These are phyloP conservation scores for Phytopythium cucurbitacearum DNA, from an alignment of 352 stramenopile species.

Conservation along the genomic window DNA sequence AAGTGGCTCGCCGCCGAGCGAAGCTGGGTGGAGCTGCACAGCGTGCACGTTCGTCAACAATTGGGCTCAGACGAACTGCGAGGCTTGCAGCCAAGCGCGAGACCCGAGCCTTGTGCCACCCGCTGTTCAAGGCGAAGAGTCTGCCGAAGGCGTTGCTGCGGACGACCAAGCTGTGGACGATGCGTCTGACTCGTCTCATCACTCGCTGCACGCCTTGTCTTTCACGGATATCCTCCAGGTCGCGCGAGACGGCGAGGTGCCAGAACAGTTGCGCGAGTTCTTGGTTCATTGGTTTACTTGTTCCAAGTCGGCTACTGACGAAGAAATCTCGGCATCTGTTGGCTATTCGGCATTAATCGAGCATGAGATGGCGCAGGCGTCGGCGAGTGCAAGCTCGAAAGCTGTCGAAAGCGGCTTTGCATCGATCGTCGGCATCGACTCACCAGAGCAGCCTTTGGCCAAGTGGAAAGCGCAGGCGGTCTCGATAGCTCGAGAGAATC, in stretches of 20 bases:
- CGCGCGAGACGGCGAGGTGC: conserved; percentile 2
- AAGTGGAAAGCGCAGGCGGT: conserved; percentile 7
- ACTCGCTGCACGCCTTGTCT: no score
- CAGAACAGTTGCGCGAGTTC: conserved; percentile 25
- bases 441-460: conserved; percentile 6
- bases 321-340: no score
- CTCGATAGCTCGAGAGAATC: conserved; percentile 9
- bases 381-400: no score
- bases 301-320: conserved; percentile 5
- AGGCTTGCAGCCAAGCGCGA: conserved; percentile 47
- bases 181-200: no score
- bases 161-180: no score
- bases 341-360: background rate
- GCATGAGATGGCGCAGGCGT: conserved; percentile 13
- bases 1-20: background rate
- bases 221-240: no score
- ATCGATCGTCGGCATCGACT: no score
- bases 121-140: no score
- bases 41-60: conserved; percentile 69
- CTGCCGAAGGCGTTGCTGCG: no score
- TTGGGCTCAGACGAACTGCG: conserved; percentile 43
- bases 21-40: conserved; percentile 45
- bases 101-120: no score
- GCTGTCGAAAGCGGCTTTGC: no score
- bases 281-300: conserved; percentile 16